Evolutionary conservation across 192 early-diverging fungal species (phyloP).

Genomic region (Linnemannia exigua): DNA sequence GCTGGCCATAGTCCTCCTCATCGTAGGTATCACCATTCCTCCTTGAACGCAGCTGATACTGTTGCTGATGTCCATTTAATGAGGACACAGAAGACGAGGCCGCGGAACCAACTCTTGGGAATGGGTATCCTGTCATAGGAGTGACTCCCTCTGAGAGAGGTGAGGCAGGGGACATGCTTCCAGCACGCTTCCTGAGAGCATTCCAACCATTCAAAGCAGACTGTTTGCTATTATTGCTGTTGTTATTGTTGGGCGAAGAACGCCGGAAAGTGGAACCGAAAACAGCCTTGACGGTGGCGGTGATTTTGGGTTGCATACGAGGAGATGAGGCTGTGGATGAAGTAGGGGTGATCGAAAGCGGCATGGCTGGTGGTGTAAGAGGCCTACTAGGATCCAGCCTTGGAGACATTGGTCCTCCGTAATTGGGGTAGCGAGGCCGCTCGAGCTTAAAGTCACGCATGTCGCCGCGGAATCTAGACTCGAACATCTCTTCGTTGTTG

Average conservation of each 20-base stretch:
- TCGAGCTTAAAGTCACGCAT: background rate
- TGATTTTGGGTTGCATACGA: conserved; percentile 3
- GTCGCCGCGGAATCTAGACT: background rate
- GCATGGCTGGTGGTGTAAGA: background rate
- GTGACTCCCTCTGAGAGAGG: background rate
- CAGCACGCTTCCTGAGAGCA: background rate
- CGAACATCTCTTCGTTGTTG: background rate
- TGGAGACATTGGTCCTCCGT: background rate
- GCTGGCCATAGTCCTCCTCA: background rate
- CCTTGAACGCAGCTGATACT: background rate
- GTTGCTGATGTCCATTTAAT: background rate
- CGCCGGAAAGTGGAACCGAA: conserved; percentile 12
- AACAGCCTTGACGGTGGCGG: conserved; percentile 4
- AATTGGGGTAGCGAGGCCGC: background rate
- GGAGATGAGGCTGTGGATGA: background rate
- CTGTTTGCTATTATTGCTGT: background rate
- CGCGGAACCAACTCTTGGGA: conserved; percentile 6
- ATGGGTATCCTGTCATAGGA: conserved; percentile 17
- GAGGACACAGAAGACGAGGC: background rate
- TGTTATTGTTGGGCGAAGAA: background rate
- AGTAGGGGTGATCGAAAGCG: background rate
- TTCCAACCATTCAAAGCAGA: conserved; percentile 9
- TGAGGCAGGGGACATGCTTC: conserved; percentile 19
- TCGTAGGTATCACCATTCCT: background rate
- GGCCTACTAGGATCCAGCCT: conserved; percentile 10